phyloP scores from a whole-genome alignment of 768 basidiomycete species.

The Agaricus subrufescens region DNA sequence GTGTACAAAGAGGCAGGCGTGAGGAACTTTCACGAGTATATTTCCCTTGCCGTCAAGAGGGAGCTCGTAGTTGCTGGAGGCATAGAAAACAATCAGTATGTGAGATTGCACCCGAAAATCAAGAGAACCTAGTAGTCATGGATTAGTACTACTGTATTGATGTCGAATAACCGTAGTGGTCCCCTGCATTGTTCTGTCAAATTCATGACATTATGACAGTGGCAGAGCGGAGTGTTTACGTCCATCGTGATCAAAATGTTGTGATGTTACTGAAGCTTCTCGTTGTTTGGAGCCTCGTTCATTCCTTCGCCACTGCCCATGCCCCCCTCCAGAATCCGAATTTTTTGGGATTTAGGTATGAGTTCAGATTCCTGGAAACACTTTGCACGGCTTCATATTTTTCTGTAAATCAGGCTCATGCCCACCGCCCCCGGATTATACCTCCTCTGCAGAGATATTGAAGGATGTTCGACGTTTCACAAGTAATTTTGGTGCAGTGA shows the following conservation, averaged over 20 bases:
- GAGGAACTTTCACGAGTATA: slow-evolving; percentile 6
- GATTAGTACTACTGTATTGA: not conserved
- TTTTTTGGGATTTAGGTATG: slow-evolving; percentile 15
- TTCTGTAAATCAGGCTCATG: not conserved
- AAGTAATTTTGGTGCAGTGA: slow-evolving; percentile 2
- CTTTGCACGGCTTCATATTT: not conserved
- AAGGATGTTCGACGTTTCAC: not conserved
- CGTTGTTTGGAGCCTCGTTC: not conserved
- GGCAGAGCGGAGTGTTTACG: too few relatives aligned
- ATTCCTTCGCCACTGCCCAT: not conserved
- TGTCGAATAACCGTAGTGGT: not conserved
- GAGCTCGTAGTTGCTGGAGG: slow-evolving; percentile 10
- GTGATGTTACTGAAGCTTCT: too few relatives aligned
- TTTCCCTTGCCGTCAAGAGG: slow-evolving; percentile 5
- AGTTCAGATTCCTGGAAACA: not conserved
- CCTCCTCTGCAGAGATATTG: slow-evolving; percentile 1
- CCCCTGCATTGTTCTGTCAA: too few relatives aligned
- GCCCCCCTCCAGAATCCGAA: slow-evolving; percentile 1
- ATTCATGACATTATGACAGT: too few relatives aligned
- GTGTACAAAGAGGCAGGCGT: slow-evolving; percentile 9
- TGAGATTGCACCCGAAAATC: not conserved
- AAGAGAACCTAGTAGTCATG: not conserved
- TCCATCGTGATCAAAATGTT: too few relatives aligned
- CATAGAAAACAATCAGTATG: not conserved
- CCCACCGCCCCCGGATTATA: not conserved